Percentiles rank a stretch among this genome's conserved stretches.
Evolutionary conservation across 2,329 filamentous ascomycete genomes (phyloP).

Genomic region (Penicillium oxalicum): DNA sequence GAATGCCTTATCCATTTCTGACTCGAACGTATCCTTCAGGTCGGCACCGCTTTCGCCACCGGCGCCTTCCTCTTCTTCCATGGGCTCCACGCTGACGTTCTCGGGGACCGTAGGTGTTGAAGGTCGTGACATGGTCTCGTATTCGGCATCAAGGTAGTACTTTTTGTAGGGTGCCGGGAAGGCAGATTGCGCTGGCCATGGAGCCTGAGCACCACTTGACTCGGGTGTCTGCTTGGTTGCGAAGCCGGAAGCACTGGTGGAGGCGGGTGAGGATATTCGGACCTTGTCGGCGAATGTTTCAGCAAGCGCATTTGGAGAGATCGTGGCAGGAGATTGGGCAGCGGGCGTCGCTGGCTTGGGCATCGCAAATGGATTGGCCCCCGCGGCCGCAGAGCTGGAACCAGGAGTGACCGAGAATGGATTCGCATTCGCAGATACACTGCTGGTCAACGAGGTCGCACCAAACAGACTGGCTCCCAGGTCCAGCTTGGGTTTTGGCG

Average conservation of each 20-base stretch:
- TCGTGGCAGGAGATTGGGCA: slow-evolving; percentile 29
- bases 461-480: slow-evolving; percentile 59
- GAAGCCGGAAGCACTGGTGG: slow-evolving; percentile 22
- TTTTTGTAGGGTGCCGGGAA: slow-evolving; percentile 68
- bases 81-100: slow-evolving; percentile 41
- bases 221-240: slow-evolving; percentile 26
- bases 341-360: slow-evolving; percentile 32
- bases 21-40: slow-evolving; percentile 70
- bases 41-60: slow-evolving; percentile 28
- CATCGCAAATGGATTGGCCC: slow-evolving; percentile 57
- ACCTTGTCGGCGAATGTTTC: slow-evolving; percentile 70
- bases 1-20: slow-evolving; percentile 66
- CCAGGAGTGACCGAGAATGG: slow-evolving; percentile 47
- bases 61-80: slow-evolving; percentile 31
- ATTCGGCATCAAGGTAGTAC: slow-evolving; percentile 84
- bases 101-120: slow-evolving; percentile 47
- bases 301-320: slow-evolving; percentile 58
- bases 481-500: slow-evolving; percentile 31
- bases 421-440: slow-evolving; percentile 42
- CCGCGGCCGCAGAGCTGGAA: slow-evolving; percentile 26
- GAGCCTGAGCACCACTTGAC: slow-evolving; percentile 49
- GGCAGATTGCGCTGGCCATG: slow-evolving; percentile 65
- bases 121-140: slow-evolving; percentile 67
- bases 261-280: slow-evolving; percentile 42
- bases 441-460: slow-evolving; percentile 35